A percentile compares a stretch with the other conserved stretches of the same genome.
These are phyloP conservation scores for Trichoderma polysporum DNA, from an alignment of 2,329 filamentous ascomycete genomes.

Conservation along the genomic window DNA sequence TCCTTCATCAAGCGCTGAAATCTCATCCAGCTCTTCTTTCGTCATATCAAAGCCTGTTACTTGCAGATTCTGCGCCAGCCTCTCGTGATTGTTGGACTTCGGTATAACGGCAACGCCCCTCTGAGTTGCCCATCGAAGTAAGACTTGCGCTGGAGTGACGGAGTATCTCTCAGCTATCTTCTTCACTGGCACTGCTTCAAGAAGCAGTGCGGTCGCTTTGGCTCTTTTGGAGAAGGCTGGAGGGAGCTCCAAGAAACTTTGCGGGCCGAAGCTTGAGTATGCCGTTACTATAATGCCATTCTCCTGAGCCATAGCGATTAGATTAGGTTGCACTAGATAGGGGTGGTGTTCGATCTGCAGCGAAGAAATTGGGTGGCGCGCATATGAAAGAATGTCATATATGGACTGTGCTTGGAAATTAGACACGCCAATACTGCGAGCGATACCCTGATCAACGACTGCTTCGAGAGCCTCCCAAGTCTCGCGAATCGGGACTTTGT, in stretches of 20 bases:
- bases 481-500: conserved; percentile 68
- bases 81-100: conserved; percentile 55
- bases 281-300: conserved; percentile 60
- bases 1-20: conserved; percentile 52
- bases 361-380: conserved; percentile 44
- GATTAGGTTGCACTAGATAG: conserved; percentile 60
- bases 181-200: conserved; percentile 26
- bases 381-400: conserved; percentile 61
- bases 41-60: conserved; percentile 48
- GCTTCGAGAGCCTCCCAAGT: conserved; percentile 78
- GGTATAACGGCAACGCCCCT: conserved; percentile 62
- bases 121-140: conserved; percentile 68
- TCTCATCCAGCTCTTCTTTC: conserved; percentile 55
- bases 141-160: conserved; percentile 63
- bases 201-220: conserved; percentile 30
- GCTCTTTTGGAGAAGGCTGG: conserved; percentile 23
- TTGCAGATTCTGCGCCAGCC: conserved; percentile 24
- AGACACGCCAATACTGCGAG: conserved; percentile 63
- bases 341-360: conserved; percentile 71
- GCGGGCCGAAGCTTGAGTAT: conserved; percentile 65
- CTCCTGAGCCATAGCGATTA: conserved; percentile 57
- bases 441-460: conserved; percentile 52
- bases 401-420: conserved; percentile 68
- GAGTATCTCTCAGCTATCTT: conserved; percentile 51
- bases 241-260: conserved; percentile 40